Base-by-base conservation (phyloP, 495 filamentous ascomycete genomes). In the Cudoniella acicularis region DNA sequence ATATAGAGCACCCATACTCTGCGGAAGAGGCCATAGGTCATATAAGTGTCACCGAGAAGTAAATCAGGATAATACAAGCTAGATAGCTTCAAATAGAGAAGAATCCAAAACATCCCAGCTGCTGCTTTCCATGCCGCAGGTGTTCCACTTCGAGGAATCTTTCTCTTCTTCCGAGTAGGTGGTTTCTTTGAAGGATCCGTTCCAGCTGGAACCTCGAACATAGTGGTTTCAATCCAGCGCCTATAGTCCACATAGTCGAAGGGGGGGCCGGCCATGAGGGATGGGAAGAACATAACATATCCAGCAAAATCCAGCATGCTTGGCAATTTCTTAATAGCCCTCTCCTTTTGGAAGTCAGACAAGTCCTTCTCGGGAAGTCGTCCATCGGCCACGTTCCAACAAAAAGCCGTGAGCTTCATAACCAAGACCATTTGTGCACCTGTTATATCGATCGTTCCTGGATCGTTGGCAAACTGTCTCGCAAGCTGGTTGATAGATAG, bases 371-470 rank as follows among this genome's bases (percentile, higher is more conserved):
- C 83, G 10, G 91, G 86, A 27, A 93, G 74, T 52, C 83, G 82
- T 24, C 95, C 94, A 73, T 98, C 94, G 63, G 91, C 88, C 20
- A 98, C 86, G 68, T 96, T 96, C 94, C 94, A 98, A 76, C 91
- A 96, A 70, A 98, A 98, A 22, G 92, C 85, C 10, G 84, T 87
- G n/a, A 98, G 87, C 76, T 98, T 98, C 92, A 98, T 98, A 54
- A 96, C 86, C 61, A 98, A 70, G 11, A 98, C 94, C 94, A 98
- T 98, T 72, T 98, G 94, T 0, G 94, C 92, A 50, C 91, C 92
- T 16, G 93, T 96, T 64, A 98, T 92, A 71, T 98, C 94, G 42
- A 96, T 77, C 8, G 75, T 70, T 54, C 79, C 73, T 1, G 87
- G 81, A 49, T 84, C 77, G 61, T 88, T 78, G 30, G 77, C 72